These are phyloP conservation scores for Amoeboaphelidium occidentale DNA, from an alignment of 371 early-diverging fungal species.

Conservation along the genomic window DNA sequence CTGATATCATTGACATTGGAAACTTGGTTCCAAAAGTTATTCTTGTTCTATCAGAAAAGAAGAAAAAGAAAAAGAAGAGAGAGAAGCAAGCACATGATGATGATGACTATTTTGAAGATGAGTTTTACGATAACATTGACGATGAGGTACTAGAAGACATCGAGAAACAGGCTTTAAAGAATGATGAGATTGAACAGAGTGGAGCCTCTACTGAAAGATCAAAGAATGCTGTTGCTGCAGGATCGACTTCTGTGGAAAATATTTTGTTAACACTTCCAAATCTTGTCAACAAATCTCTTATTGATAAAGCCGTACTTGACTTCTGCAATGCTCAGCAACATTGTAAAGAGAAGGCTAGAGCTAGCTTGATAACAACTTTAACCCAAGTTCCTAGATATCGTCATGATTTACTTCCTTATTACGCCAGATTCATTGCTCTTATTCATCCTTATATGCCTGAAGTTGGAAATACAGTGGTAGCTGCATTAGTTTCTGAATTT, in stretches of 20 bases:
- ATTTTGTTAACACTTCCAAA: slow-evolving; percentile 47
- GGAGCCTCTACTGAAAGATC: too few species aligned
- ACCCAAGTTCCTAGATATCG: slow-evolving; percentile 51
- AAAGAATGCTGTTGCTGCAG: too few species aligned
- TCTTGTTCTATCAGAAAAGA: not conserved
- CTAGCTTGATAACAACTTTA: slow-evolving; percentile 15
- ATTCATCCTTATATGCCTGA: slow-evolving; percentile 62
- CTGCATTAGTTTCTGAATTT: slow-evolving; percentile 35
- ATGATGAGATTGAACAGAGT: not conserved
- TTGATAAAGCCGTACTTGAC: slow-evolving; percentile 72
- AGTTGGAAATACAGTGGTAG: slow-evolving; percentile 38
- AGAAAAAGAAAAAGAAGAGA: not conserved
- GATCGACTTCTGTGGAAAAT: slow-evolving; percentile 22
- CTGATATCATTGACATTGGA: not conserved
- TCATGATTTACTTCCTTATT: slow-evolving; percentile 66
- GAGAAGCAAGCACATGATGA: not conserved
- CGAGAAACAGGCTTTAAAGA: not conserved
- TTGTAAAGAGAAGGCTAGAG: slow-evolving; percentile 36
- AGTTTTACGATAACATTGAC: not conserved
- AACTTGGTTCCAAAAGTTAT: not conserved
- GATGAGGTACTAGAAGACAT: not conserved
- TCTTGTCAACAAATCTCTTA: slow-evolving; percentile 45
- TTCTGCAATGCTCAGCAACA: slow-evolving; percentile 62
- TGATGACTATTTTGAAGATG: not conserved
- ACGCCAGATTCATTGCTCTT: slow-evolving; percentile 65